phyloP scores from a whole-genome alignment of 805 yeast species.

The Phaffomyces antillensis region DNA sequence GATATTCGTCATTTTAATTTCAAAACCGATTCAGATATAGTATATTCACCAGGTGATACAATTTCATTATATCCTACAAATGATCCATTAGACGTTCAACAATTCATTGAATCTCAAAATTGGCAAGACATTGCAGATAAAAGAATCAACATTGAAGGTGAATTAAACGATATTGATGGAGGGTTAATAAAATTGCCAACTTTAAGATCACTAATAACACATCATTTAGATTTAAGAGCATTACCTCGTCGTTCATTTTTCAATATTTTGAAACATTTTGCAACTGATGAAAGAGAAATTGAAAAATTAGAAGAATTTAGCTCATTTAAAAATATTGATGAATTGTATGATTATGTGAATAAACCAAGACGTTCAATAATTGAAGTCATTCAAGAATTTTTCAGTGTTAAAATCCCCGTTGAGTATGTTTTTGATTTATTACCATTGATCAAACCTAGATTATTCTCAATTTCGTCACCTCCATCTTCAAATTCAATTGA shows the following conservation, averaged over 20 bases:
- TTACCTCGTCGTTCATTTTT: slow-evolving; percentile 85
- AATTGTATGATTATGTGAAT: slow-evolving; percentile 83
- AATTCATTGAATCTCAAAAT: slow-evolving; percentile 58
- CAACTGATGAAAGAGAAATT: slow-evolving; percentile 62
- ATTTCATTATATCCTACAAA: slow-evolving; percentile 72
- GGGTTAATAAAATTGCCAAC: slow-evolving; percentile 60
- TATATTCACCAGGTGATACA: slow-evolving; percentile 75
- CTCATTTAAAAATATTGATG: slow-evolving; percentile 66
- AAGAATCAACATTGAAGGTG: slow-evolving; percentile 31
- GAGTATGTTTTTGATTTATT: slow-evolving; percentile 69
- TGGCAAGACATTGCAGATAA: slow-evolving; percentile 71
- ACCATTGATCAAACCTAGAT: slow-evolving; percentile 73
- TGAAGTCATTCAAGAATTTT: slow-evolving; percentile 80
- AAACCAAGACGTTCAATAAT: slow-evolving; percentile 83
- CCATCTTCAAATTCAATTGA: slow-evolving; percentile 42
- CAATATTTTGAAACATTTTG: slow-evolving; percentile 65
- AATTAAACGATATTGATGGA: slow-evolving; percentile 36
- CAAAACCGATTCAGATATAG: slow-evolving; percentile 12
- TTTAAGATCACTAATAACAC: slow-evolving; percentile 59
- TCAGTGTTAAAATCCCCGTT: slow-evolving; percentile 65
- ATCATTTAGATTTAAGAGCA: slow-evolving; percentile 76
- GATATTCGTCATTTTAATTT: slow-evolving; percentile 63
- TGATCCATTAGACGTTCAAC: slow-evolving; percentile 52
- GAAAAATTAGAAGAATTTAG: slow-evolving; percentile 75
- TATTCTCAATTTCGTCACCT: slow-evolving; percentile 76